Base-by-base conservation (phyloP, 129 eudicot genomes). In the Gnaphalium uliginosum region DNA sequence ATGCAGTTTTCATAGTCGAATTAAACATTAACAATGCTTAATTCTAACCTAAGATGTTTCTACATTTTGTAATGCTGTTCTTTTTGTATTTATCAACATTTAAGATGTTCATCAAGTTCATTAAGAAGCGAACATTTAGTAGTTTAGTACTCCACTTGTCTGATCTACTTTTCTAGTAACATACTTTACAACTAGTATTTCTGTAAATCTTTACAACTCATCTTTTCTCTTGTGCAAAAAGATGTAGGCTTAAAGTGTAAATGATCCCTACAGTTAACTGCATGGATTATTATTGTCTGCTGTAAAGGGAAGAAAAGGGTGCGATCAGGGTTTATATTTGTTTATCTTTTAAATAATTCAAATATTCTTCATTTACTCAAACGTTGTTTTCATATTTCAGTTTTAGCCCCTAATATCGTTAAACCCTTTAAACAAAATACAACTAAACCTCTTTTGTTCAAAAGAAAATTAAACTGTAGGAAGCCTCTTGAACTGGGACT, bases 41-140 rank as follows among this genome's bases (percentile, higher is more conserved):
- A 76, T 69, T 70, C 77, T 76, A 73, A 80, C 70, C 29, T 41
- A 72, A 56, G 43, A 26, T 70, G 54, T 70, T 72, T 41, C 78
- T 27, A 50, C 74, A 66, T 57, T 77, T 77, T 59, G 69, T 82
- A 46, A 53, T 82, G 83, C 69, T 78, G 64, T 63, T 70, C 69
- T 67, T 66, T 66, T 56, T 27, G 68, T 75, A 69, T 82, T 64
- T 82, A 72, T 53, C 67, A 72, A 53, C 66, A 76, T 57, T 72
- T 66, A 73, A 65, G 63, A 68, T 66, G 62, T 41, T 66, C 53
- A 39, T 26, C 67, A 39, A 26, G 79, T 39, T 39, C 46, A 39
- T 39, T 39, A 9, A 29, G 32, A 65, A 51, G 67, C 51, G 72
- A 22, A 62, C 63, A 69, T 78, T 48, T 48, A 24, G 66, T 78